Evolutionary conservation across 352 stramenopile species (phyloP).

Genomic region (Sclerospora graminicola): DNA sequence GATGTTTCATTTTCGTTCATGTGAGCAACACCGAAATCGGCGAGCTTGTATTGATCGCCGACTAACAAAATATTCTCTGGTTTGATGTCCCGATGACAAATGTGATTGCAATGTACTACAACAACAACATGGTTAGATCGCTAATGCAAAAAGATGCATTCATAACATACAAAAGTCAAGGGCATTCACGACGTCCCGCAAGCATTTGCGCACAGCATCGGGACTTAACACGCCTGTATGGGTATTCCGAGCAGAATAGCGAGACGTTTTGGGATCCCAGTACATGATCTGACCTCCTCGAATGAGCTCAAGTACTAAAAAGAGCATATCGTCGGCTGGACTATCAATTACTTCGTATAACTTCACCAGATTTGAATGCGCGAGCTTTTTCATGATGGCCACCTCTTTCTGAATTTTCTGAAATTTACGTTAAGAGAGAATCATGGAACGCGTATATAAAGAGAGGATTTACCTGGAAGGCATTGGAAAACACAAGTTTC

Average conservation of each 20-base stretch:
- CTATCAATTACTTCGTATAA: conserved; percentile 87
- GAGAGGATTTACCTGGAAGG: conserved; percentile 27
- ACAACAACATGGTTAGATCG: too few species aligned
- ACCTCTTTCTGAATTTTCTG: conserved; percentile 69
- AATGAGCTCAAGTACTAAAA: conserved; percentile 77
- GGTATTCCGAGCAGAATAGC: conserved; percentile 31
- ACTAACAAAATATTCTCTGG: too few species aligned
- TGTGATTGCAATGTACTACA: too few species aligned
- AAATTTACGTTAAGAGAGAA: background rate
- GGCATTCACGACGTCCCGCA: conserved; percentile 65
- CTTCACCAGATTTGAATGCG: too few species aligned
- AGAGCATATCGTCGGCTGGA: conserved; percentile 62
- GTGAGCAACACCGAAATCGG: too few species aligned
- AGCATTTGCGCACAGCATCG: conserved; percentile 41
- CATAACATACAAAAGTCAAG: too few species aligned
- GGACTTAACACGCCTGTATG: conserved; percentile 21
- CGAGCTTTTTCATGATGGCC: conserved; percentile 20
- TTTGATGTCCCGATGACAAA: too few species aligned
- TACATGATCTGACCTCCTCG: conserved; percentile 25
- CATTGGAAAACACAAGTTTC: conserved; percentile 70
- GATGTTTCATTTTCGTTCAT: too few species aligned
- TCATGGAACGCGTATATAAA: too few species aligned
- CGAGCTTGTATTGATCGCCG: too few species aligned
- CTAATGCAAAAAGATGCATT: too few species aligned
- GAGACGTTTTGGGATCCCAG: conserved; percentile 69